phyloP scores from a whole-genome alignment of 2,329 filamentous ascomycete genomes.

The Paecilomyces variotii region DNA sequence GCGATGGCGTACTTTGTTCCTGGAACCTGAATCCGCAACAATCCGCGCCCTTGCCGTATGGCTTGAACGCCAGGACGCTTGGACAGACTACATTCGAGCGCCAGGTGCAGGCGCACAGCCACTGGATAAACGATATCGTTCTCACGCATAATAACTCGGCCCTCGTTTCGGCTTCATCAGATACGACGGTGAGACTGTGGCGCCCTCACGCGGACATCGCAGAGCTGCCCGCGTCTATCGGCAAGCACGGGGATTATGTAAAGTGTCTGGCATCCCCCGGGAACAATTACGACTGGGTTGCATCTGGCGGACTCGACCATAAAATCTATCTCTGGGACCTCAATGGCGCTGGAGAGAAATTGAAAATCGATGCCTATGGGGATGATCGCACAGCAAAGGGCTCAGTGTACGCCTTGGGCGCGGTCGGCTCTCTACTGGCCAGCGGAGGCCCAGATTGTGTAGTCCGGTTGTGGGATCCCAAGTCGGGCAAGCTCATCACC shows the following conservation, averaged over 20 bases:
- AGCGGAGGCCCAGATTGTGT: constrained; percentile 92
- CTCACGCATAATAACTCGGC: constrained; percentile 70
- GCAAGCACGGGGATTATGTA: constrained; percentile 91
- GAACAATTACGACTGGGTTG: constrained; percentile 70
- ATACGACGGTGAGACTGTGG: constrained; percentile 89
- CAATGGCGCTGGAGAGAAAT: constrained; percentile 72
- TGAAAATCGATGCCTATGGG: constrained; percentile 69
- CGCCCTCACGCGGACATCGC: constrained; percentile 59
- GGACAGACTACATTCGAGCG: constrained; percentile 48
- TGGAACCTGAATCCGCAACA: constrained; percentile 61
- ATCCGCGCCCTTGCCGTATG: constrained; percentile 14
- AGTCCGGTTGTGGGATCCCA: constrained; percentile 84
- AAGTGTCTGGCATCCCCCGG: constrained; percentile 82
- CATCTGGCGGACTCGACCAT: constrained; percentile 85
- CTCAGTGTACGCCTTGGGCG: constrained; percentile 84
- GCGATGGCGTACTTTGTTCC: constrained; percentile 90
- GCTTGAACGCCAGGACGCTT: constrained; percentile 16
- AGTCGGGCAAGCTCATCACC: constrained; percentile 80
- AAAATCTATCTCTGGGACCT: constrained; percentile 93
- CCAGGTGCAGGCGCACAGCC: constrained; percentile 75
- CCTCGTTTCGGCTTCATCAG: constrained; percentile 85
- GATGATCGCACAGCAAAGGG: constrained; percentile 83
- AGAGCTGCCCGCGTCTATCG: constrained; percentile 69
- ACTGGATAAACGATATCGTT: constrained; percentile 92
- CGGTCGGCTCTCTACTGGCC: constrained; percentile 71